Evolutionary conservation across 2,329 filamentous ascomycete species (phyloP).

Genomic region (Exophiala oligosperma): DNA sequence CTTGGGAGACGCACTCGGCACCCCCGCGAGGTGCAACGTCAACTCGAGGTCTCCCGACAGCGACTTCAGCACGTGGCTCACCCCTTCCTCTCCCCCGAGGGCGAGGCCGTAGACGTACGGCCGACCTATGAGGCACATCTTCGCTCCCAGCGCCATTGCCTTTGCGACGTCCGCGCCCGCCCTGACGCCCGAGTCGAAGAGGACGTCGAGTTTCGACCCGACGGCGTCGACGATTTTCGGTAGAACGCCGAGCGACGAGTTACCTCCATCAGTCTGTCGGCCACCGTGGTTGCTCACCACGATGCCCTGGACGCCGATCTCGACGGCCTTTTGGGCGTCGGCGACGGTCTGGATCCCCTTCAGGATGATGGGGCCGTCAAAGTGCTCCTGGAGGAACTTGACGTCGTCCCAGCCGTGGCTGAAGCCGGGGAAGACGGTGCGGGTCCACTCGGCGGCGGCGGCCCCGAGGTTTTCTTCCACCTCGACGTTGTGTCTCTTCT

Average conservation of each 20-base stretch:
- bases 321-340: constrained; percentile 38
- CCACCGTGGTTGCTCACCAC: constrained; percentile 53
- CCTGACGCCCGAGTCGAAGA: constrained; percentile 50
- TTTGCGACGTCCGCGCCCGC: constrained; percentile 50
- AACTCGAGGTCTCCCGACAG: constrained; percentile 23
- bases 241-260: constrained; percentile 49
- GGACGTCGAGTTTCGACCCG: constrained; percentile 38
- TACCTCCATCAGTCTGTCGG: constrained; percentile 49
- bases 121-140: constrained; percentile 54
- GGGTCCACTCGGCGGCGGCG: constrained; percentile 57
- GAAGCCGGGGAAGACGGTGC: constrained; percentile 53
- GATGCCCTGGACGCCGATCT: constrained; percentile 48
- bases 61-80: constrained; percentile 46
- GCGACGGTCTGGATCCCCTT: constrained; percentile 55
- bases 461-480: constrained; percentile 50
- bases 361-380: constrained; percentile 63
- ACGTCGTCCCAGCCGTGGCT: constrained; percentile 59
- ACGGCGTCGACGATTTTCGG: constrained; percentile 53
- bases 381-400: constrained; percentile 57
- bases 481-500: constrained; percentile 47
- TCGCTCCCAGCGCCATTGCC: constrained; percentile 52
- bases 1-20: constrained; percentile 1
- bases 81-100: constrained; percentile 57
- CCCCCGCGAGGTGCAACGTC: constrained; percentile 23
- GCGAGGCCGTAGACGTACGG: constrained; percentile 57